Base-by-base conservation (phyloP, 495 filamentous ascomycete genomes). In the Talaromyces nanjingensis region DNA sequence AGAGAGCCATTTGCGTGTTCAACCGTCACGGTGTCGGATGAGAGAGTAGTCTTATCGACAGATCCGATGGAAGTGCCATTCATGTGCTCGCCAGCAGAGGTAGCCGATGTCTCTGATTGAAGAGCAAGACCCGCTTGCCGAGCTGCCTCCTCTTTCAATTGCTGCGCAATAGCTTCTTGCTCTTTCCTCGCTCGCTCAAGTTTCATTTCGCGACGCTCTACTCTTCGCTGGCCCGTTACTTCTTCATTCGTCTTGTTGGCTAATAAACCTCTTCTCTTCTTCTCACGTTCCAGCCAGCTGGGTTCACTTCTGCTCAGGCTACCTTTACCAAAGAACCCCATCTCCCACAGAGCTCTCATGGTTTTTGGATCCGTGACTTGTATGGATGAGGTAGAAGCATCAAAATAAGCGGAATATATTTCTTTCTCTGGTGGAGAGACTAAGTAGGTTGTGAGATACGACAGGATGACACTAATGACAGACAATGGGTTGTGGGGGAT, bases 281-380 rank as follows among this genome's bases (percentile, higher is more conserved):
- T 90, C 71, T 96, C 91, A 58, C 90, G 81, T 59, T 89, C 89
- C 60, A 97, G 73, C 94, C 94, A 99, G 62, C 85, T 91, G 3
- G 93, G 94, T 72, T 98, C 93, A 75, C 91, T 96, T 67, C 94
- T 86, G 73, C 92, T 97, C 64, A 98, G 79, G 61, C 77, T 91
- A 56, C 94, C 94, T 74, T 96, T 97, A 52, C 94, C 94, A 73
- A 91, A 99, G 75, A 98, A 98, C 1, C 94, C 94, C 71, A 91
- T 87, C 72, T 96, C 89, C 94, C 94, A 99, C 29, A 99, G 76
- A 8, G 87, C 89, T 42, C 88, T 83, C 56, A 96, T 87, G 2
- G 90, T 84, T 37, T 78, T 78, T 49, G 84, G 76, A 69, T 97
- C 89, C 11, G 86, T 91, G 39, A 99, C 84, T 73, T 97, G 92